Percentiles rank a stretch among this genome's conserved stretches.
Evolutionary conservation across 495 filamentous ascomycete species (phyloP).

Genomic region (Aspergillus baeticus): DNA sequence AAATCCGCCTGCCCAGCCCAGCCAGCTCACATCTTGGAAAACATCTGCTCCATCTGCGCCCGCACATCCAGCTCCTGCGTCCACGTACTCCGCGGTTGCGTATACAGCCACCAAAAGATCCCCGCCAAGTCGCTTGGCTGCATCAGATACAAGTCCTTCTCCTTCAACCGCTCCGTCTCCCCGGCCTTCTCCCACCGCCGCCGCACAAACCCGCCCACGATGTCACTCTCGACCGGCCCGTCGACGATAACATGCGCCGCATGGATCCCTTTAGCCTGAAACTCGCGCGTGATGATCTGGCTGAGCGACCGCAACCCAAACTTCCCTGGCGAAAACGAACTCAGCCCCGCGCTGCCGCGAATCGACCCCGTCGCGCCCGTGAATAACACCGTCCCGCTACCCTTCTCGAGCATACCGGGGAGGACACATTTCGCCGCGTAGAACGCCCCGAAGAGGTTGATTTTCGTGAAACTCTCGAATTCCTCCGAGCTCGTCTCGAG

Average conservation of each 20-base stretch:
- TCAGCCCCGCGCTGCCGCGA: conserved; percentile 23
- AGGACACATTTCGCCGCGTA: conserved; percentile 26
- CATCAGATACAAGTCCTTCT: conserved; percentile 28
- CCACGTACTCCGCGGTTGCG: conserved; percentile 24
- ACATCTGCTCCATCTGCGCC: conserved; percentile 16
- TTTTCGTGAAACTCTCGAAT: conserved; percentile 28
- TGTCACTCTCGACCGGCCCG: conserved; percentile 39
- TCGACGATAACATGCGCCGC: conserved; percentile 31
- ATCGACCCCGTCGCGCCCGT: conserved; percentile 32
- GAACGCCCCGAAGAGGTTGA: conserved; percentile 33
- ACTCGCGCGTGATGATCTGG: conserved; percentile 31
- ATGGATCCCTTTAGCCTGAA: conserved; percentile 27
- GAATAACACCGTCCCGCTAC: conserved; percentile 27
- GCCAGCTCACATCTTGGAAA: conserved; percentile 13
- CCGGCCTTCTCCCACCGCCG: conserved; percentile 34
- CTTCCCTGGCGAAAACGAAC: conserved; percentile 31
- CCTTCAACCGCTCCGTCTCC: conserved; percentile 22
- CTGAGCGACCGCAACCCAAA: conserved; percentile 28
- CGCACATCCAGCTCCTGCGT: conserved; percentile 23
- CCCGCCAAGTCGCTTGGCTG: conserved; percentile 25
- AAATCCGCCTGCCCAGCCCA: background rate
- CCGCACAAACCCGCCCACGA: conserved; percentile 39
- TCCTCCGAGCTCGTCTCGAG: conserved; percentile 30
- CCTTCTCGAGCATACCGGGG: conserved; percentile 27
- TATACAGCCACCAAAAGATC: conserved; percentile 23